phyloP scores from a whole-genome alignment of 2,329 filamentous ascomycete species.

The Stenocarpella maydis region DNA sequence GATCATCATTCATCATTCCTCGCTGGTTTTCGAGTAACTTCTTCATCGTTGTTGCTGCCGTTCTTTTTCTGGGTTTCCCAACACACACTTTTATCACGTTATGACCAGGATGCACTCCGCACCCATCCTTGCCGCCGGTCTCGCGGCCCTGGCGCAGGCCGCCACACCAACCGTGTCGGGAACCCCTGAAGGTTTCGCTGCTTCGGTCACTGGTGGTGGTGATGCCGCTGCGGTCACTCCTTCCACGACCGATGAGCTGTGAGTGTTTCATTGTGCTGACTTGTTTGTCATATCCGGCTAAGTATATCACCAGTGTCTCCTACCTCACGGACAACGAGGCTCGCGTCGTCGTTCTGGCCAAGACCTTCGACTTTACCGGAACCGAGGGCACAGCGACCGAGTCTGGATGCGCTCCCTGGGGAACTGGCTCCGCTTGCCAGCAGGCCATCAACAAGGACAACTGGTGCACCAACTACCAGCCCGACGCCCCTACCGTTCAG shows the following conservation, averaged over 20 bases:
- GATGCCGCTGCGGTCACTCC: slow-evolving; percentile 61
- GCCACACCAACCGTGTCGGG: slow-evolving; percentile 45
- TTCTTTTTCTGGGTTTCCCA: slow-evolving; percentile 13
- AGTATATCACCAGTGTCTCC: slow-evolving; percentile 45
- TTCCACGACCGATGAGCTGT: slow-evolving; percentile 60
- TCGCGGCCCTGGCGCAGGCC: slow-evolving; percentile 39
- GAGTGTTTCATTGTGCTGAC: background rate
- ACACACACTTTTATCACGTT: background rate
- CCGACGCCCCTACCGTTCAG: slow-evolving; percentile 52
- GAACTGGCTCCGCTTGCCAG: slow-evolving; percentile 63
- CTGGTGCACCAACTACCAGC: slow-evolving; percentile 68
- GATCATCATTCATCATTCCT: slow-evolving; percentile 18
- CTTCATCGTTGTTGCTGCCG: slow-evolving; percentile 14
- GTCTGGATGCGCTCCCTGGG: slow-evolving; percentile 66
- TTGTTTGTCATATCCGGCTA: background rate
- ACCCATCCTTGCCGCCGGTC: slow-evolving; percentile 30
- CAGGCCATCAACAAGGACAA: slow-evolving; percentile 66
- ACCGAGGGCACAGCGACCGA: slow-evolving; percentile 61
- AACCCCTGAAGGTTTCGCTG: slow-evolving; percentile 51
- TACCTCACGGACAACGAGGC: slow-evolving; percentile 63
- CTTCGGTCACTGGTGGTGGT: slow-evolving; percentile 68
- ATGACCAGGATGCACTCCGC: slow-evolving; percentile 30
- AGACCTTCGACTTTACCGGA: slow-evolving; percentile 63
- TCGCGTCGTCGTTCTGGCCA: slow-evolving; percentile 66
- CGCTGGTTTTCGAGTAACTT: slow-evolving; percentile 23